Evolutionary conservation across 2,329 filamentous ascomycete species (phyloP), one percentile per base, ranked within the genome.

Genomic region (Rhexocercosporidium sp.): DNA sequence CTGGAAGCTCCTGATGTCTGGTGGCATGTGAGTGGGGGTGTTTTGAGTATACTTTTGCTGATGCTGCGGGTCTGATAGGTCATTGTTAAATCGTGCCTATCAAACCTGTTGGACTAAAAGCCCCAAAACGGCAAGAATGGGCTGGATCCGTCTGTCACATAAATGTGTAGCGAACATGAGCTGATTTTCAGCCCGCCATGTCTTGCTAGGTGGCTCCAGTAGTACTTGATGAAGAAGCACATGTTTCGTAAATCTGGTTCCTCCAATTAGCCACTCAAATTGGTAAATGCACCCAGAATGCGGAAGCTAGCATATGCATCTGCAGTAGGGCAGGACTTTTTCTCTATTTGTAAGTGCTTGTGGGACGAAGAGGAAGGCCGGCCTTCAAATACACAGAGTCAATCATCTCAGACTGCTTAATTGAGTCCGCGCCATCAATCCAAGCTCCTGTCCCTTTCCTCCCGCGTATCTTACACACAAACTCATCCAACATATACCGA

Each of bases 401-500:
- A 39, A 85, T 72, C 75, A 81, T 81, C 73, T 73, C 78, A 80
- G 82, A 82, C 77, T 79, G 80, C 18, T 72, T 72, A 25, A 85
- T 77, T 27, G 78, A 82, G 66, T 84, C 82, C 59, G 82, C 79
- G 0, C 70, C 71, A n/a, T 74, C 71, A 7, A 85, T 73, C 81
- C 82, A 84, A 3, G 77, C 66, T 1, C 75, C 77, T 3, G 78
- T 74, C 3, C 77, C 77, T 61, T 79, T 65, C 0, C 79, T 74
- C 0, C 80, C 80, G 51, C 78, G 78, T 51, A 85, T 69, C 37
- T 74, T 75, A 73, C 84, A 81, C n/a, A 85, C 81, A 71, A 86
- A 85, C 67, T 80, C 77, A 73, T 85, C 82, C 34, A 86, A 76
- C 77, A 82, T 79, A 71, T 83, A 77, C 8, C 81, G 77, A 71